A percentile compares a stretch with the other conserved stretches of the same genome.
Conservation (phyloP, 2,329 filamentous ascomycete genomes). For the Botrytis pseudocinerea region DNA sequence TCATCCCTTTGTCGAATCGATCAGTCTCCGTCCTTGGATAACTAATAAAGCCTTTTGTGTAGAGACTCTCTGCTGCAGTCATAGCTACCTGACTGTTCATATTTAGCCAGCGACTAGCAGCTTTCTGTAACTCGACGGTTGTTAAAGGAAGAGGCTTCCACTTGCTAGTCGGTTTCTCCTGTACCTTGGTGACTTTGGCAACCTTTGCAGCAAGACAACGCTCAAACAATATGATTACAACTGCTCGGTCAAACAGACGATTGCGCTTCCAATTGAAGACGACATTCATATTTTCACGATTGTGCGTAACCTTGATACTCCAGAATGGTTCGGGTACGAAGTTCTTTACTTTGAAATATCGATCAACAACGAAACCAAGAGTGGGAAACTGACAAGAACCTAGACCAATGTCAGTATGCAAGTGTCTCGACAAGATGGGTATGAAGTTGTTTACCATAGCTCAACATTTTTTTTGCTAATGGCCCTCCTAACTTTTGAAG, state of each 20-base stretch:
- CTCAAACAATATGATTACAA: constrained; percentile 81
- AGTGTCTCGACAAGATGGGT: neutral
- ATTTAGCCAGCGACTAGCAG: constrained; percentile 83
- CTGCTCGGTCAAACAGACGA: constrained; percentile 84
- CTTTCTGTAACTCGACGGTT: constrained; percentile 95
- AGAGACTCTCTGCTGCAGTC: constrained; percentile 81
- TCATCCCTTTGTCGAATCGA: constrained; percentile 87
- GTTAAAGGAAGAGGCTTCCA: constrained; percentile 93
- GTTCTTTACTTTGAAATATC: constrained; percentile 90
- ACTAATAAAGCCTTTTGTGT: constrained; percentile 94
- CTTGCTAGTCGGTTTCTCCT: constrained; percentile 88
- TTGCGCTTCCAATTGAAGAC: constrained; percentile 81
- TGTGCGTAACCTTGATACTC: constrained; percentile 83
- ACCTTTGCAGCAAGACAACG: constrained; percentile 73
- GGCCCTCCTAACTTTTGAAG: constrained; percentile 71
- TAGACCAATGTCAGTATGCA: constrained; percentile 27
- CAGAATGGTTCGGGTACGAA: constrained; percentile 93
- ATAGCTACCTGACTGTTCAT: constrained; percentile 92
- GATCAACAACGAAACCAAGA: constrained; percentile 92
- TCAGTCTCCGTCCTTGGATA: constrained; percentile 98
- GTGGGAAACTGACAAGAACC: constrained; percentile 96
- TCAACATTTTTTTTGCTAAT: constrained; percentile 59
- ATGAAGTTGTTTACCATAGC: constrained; percentile 65
- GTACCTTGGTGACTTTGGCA: constrained; percentile 80
- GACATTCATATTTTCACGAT: constrained; percentile 74